These are phyloP conservation scores for Beverwykella pulmonaria DNA, from an alignment of 495 filamentous ascomycete species.

Conservation along the genomic window DNA sequence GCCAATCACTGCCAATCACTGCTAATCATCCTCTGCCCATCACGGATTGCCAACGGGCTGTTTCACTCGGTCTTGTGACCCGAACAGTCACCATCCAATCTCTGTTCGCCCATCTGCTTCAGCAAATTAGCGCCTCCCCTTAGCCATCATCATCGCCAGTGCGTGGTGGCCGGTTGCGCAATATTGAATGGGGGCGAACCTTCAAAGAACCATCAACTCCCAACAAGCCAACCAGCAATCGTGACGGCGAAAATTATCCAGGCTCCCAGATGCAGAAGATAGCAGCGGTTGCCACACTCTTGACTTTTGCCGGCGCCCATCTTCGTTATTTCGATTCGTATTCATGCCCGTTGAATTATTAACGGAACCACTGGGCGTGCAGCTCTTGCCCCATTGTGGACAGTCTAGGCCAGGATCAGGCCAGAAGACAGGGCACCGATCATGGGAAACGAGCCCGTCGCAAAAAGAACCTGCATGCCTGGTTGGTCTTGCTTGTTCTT, in stretches of 20 bases:
- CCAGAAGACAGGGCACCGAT: not conserved
- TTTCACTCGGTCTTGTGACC: conserved; percentile 27
- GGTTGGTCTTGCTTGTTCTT: conserved; percentile 7
- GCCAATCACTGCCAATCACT: no score
- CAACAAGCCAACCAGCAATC: conserved; percentile 1
- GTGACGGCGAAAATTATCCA: no score
- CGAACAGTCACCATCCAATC: conserved; percentile 1
- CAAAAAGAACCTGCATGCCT: conserved; percentile 28
- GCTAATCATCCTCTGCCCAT: conserved; percentile 4
- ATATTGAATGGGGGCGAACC: conserved; percentile 17
- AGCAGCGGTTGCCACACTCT: no score
- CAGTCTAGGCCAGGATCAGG: conserved; percentile 16
- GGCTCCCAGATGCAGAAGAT: no score
- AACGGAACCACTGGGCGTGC: conserved; percentile 28
- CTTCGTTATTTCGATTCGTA: conserved; percentile 22
- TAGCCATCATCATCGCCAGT: conserved; percentile 30
- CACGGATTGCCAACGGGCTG: conserved; percentile 14
- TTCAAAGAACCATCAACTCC: conserved; percentile 14
- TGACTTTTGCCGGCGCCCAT: conserved; percentile 4
- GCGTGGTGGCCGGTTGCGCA: conserved; percentile 37
- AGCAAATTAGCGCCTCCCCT: not conserved
- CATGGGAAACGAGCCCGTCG: conserved; percentile 29
- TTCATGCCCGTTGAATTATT: conserved; percentile 28
- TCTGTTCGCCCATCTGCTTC: not conserved
- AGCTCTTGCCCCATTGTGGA: conserved; percentile 2